phyloP scores from a whole-genome alignment of 2,329 filamentous ascomycete species.

The Ceratocystiopsis brevicomis region DNA sequence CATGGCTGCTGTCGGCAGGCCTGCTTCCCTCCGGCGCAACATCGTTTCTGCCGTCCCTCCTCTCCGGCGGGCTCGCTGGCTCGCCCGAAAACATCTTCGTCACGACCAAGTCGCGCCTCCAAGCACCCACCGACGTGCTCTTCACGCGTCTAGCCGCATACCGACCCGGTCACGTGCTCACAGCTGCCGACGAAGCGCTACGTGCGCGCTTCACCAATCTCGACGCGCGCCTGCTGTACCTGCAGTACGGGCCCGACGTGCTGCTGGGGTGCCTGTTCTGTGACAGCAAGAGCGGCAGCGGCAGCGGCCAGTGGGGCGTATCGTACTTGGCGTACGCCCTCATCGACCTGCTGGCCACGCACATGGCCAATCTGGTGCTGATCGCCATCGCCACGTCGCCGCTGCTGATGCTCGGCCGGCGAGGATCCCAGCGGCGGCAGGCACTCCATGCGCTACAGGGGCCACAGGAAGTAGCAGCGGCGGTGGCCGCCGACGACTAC shows the following conservation, averaged over 20 bases:
- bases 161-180: slow-evolving; percentile 29
- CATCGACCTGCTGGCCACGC: slow-evolving; percentile 53
- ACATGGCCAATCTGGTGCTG: slow-evolving; percentile 56
- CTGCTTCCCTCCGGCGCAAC: neutral
- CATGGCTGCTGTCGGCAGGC: slow-evolving; percentile 5
- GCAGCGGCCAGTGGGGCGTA: slow-evolving; percentile 39
- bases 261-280: slow-evolving; percentile 71
- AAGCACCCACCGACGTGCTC: slow-evolving; percentile 68
- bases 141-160: slow-evolving; percentile 53
- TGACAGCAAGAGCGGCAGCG: slow-evolving; percentile 14
- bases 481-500: neutral
- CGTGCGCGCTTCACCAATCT: slow-evolving; percentile 48
- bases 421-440: slow-evolving; percentile 20
- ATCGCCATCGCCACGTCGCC: slow-evolving; percentile 55
- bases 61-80: slow-evolving; percentile 30
- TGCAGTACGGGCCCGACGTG: slow-evolving; percentile 60
- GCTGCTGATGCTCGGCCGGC: slow-evolving; percentile 39
- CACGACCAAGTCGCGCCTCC: slow-evolving; percentile 60
- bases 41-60: neutral
- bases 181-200: slow-evolving; percentile 42
- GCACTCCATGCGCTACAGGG: too few species aligned
- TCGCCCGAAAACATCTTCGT: slow-evolving; percentile 67
- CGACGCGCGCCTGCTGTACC: slow-evolving; percentile 61
- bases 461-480: neutral
- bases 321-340: slow-evolving; percentile 68